Evolutionary conservation across 2,329 filamentous ascomycete species (phyloP).

Genomic region (Aspergillus pseudoterreus): DNA sequence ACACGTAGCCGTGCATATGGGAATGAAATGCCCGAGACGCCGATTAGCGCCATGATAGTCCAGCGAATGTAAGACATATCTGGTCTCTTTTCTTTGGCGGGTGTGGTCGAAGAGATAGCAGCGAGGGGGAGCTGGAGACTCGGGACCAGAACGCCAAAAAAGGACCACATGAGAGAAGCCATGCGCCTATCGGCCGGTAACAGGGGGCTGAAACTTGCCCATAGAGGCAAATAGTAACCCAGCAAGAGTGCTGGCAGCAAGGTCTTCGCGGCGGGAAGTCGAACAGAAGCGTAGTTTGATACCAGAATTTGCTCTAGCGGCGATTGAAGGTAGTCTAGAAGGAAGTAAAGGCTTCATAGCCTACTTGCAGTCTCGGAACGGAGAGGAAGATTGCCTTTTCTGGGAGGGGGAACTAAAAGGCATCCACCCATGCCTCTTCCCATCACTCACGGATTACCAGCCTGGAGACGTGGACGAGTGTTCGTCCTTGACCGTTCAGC

Average conservation of each 20-base stretch:
- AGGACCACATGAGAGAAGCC: conserved; percentile 7
- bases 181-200: conserved; percentile 5
- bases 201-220: conserved; percentile 4
- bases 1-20: neutral
- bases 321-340: neutral
- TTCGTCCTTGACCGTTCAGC: neutral
- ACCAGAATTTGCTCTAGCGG: conserved; percentile 1
- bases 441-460: neutral
- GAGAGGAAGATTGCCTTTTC: neutral
- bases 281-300: neutral
- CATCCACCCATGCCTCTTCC: neutral
- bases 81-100: neutral
- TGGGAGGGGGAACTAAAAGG: neutral
- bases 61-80: neutral
- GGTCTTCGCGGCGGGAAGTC: neutral
- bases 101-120: neutral
- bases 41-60: neutral
- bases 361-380: neutral
- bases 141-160: neutral
- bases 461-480: neutral
- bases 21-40: neutral
- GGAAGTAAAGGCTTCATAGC: neutral
- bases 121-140: neutral
- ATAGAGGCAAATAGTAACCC: conserved; percentile 2
- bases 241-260: conserved; percentile 3